Percentiles rank a stretch among this genome's conserved stretches.
Conservation (phyloP, 306 rosid genomes). For the Citrullus colocynthis region DNA sequence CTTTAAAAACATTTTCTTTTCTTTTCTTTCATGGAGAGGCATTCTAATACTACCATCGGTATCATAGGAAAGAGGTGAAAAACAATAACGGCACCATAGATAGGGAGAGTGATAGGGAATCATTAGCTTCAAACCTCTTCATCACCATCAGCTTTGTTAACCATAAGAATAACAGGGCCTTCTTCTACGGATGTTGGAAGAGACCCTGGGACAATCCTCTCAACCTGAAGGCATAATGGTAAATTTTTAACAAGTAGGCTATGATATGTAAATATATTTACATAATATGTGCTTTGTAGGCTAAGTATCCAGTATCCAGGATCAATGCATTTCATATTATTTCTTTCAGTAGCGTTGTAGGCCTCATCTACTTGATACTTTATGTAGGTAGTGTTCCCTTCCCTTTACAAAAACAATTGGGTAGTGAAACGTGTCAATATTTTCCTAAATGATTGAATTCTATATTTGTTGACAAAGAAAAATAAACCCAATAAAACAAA, state of each 20-base stretch:
- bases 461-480: neutral
- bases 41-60: neutral
- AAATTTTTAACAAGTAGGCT: neutral
- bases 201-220: slow-evolving; percentile 74
- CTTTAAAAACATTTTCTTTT: slow-evolving; percentile 11
- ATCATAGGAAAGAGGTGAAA: neutral
- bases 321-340: neutral
- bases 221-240: slow-evolving; percentile 47
- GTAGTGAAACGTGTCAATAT: neutral
- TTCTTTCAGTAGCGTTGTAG: neutral
- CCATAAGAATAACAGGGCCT: slow-evolving; percentile 69
- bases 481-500: neutral
- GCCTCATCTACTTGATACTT: neutral
- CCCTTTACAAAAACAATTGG: neutral
- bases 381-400: neutral
- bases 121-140: slow-evolving; percentile 58
- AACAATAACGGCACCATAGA: neutral
- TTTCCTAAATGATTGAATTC: neutral
- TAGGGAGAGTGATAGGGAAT: neutral
- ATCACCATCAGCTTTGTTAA: slow-evolving; percentile 88
- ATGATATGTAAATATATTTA: neutral
- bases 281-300: neutral
- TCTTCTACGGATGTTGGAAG: slow-evolving; percentile 52
- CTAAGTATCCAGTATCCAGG: neutral
- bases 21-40: neutral